A percentile compares a stretch with the other conserved stretches of the same genome.
These are phyloP conservation scores for Candida koratica DNA, from an alignment of 805 yeast species.

Conservation along the genomic window DNA sequence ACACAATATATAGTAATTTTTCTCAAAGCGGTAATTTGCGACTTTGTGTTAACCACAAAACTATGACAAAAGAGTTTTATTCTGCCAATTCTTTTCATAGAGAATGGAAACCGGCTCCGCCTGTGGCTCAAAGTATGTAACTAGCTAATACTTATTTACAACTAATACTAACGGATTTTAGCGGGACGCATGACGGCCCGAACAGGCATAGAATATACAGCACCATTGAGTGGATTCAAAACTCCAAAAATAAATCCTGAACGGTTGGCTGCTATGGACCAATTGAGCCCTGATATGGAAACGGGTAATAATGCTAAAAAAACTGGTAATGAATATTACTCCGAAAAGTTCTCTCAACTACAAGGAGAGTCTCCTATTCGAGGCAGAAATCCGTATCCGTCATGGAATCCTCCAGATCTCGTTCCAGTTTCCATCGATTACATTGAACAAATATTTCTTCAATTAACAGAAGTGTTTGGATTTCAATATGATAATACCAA, in stretches of 20 bases:
- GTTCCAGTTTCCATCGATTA: constrained; percentile 50
- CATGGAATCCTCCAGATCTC: constrained; percentile 41
- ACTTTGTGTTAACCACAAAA: not conserved
- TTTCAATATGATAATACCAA: constrained; percentile 63
- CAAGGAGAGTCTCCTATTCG: constrained; percentile 9
- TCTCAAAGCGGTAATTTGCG: not conserved
- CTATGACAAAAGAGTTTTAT: constrained; percentile 8
- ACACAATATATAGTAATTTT: too few species aligned
- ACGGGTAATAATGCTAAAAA: not conserved
- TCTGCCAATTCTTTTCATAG: constrained; percentile 1
- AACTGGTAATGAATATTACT: not conserved
- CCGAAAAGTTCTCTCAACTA: constrained; percentile 2
- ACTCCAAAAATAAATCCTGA: constrained; percentile 28
- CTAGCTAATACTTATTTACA: constrained; percentile 7
- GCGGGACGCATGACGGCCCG: constrained; percentile 1
- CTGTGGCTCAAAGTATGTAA: constrained; percentile 20
- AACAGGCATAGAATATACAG: constrained; percentile 9
- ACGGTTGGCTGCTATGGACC: constrained; percentile 29
- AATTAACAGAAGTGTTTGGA: constrained; percentile 54
- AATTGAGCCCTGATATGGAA: not conserved
- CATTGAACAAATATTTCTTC: constrained; percentile 54
- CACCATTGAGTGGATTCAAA: constrained; percentile 37
- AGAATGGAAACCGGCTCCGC: constrained; percentile 1
- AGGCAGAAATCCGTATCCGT: constrained; percentile 50
- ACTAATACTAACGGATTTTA: too few species aligned